Evolutionary conservation across 768 basidiomycete genomes (phyloP), one percentile per base, ranked within the genome.

Genomic region (Pleurotus sapidus): DNA sequence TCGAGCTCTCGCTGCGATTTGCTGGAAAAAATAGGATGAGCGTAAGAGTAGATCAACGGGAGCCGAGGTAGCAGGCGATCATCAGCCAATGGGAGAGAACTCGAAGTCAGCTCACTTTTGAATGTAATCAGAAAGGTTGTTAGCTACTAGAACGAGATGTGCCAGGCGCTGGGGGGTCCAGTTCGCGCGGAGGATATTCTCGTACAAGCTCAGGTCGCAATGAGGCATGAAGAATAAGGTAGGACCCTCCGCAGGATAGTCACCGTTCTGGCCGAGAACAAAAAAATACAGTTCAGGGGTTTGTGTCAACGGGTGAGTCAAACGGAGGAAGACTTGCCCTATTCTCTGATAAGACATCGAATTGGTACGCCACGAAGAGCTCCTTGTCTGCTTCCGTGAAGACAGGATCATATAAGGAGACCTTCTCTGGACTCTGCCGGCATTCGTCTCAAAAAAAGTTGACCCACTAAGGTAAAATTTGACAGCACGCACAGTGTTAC

Each of bases 171-270:
- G 73, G 25, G 58, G 65, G 46, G 74, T 70, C 85, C 86, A 88
- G 66, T 89, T 90, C 11, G 77, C 77, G 57, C 77, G 76, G 56
- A 91, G 69, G 46, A 90, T 64, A 61, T 72, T 76, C 65, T 92
- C 88, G 67, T 91, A 89, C 24, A 91, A 75, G 59, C 77, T 78
- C 68, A 87, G 65, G 64, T 89, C 87, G 67, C 90, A 91, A 68
- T 91, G 89, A 18, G 88, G 89, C 88, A 91, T 89, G 72, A 83
- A 90, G 55, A 86, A 73, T 55, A 92, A 74, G 47, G 87, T 89
- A 60, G 84, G 83, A 18, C 56, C 64, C 30, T 67, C 58, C 34
- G 77, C 57, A 25, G 65, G 57, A 62, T 77, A 71, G 40, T 60
- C 63, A 42, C 66, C 72, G 49, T 71, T 68, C 78, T 77, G 61